Evolutionary conservation across 495 filamentous ascomycete species (phyloP), one percentile per base, ranked within the genome.

Genomic region (Hypoxylon rickii): DNA sequence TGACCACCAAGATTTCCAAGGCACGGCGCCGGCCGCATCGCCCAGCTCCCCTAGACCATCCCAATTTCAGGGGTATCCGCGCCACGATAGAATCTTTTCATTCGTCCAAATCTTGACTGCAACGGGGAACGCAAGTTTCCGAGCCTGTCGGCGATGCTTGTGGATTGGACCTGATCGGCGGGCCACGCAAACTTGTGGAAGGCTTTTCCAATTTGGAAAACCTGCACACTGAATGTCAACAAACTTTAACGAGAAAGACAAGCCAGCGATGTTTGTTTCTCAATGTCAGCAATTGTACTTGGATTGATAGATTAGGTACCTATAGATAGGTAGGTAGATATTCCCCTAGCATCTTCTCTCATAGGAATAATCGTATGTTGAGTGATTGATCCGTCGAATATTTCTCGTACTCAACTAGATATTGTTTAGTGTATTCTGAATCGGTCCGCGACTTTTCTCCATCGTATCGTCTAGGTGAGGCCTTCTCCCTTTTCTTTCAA

Each of bases 1-100:
- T 17, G 34, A 10, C 34, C 12, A 37, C 17, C 22, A 3, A 22
- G 26, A 49, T 22, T 11, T 22, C 22, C 19, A 36, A 3, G 15
- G 20, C 31, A 29, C 55, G 57, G 57, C 45, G 51, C 58, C 58
- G 58, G 51, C 58, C 58, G 58, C n/a, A 20, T 33, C 8, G 44
- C 32, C 15, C 34, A 55, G 19, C n/a, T 40, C 29, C n/a, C 31
- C 51, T 36, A 21, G 34, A 38, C 44, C 26, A 17, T 7, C 36
- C 4, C 10, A 46, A 34, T 32, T 22, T 31, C 44, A 48, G 51
- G 46, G 24, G 13, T 38, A 21, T 40, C 29, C 24, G 37, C 15
- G 13, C 44, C 12, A 22, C 32, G 32, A 39, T n/a, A 33, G 36
- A 22, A 21, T 26, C 46, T 34, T 55, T 38, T 51, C 41, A 59